Percentiles rank a stretch among this genome's conserved stretches.
Conservation (phyloP, 176 grass and related monocot genomes). For the Elaeis guineensis region DNA sequence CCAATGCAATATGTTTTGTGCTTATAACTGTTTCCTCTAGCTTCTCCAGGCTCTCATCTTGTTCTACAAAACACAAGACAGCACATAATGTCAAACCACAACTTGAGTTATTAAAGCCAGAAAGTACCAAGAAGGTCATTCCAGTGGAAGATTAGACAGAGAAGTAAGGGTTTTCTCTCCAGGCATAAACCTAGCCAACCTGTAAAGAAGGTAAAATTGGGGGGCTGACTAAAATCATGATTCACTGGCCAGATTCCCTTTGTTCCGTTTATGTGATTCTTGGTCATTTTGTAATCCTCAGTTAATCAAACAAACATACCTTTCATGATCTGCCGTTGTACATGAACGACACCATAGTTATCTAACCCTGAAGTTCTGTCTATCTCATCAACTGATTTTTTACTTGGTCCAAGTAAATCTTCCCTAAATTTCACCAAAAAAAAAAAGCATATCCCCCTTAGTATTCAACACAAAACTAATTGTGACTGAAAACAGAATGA, state of each 20-base stretch:
- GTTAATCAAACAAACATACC: conserved; percentile 32
- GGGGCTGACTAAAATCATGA: no score
- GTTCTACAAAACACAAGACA: conserved; percentile 40
- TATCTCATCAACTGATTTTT: conserved; percentile 63
- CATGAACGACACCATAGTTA: conserved; percentile 84
- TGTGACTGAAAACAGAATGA: no score
- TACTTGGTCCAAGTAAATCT: conserved; percentile 77
- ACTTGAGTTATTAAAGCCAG: no score
- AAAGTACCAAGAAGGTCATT: no score
- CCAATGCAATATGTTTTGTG: conserved; percentile 95
- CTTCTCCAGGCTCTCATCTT: conserved; percentile 88
- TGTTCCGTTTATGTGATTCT: no score
- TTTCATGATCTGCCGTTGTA: conserved; percentile 97
- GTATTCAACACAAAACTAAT: no score
- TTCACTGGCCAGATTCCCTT: no score
- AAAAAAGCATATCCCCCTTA: background rate
- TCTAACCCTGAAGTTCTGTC: conserved; percentile 79
- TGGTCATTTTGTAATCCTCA: no score
- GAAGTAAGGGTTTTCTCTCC: no score
- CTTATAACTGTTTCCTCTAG: conserved; percentile 88
- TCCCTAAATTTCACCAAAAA: conserved; percentile 46
- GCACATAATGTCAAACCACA: conserved; percentile 6
- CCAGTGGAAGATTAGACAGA: no score
- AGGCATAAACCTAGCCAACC: no score
- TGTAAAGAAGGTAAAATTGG: no score